phyloP scores from a whole-genome alignment of 1,284 basidiomycete genomes.

The Trichosporon sp. region DNA sequence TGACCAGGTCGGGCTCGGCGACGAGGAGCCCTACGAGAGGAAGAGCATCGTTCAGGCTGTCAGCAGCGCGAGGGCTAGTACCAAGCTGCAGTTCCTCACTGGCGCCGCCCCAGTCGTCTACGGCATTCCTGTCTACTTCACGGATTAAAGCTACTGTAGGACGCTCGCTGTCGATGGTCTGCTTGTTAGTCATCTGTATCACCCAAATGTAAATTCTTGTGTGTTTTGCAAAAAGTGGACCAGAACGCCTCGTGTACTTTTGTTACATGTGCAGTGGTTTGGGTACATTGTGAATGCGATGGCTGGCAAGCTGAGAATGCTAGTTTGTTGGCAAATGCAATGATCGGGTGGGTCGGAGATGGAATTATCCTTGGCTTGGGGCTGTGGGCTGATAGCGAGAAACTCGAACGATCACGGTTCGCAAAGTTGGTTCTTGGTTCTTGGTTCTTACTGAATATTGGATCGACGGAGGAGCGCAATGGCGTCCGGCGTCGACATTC shows the following conservation, averaged over 20 bases:
- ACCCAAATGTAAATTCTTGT: background rate
- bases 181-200: background rate
- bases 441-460: no score
- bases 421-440: no score
- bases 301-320: background rate
- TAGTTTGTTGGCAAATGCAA: background rate
- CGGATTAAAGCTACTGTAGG: no score
- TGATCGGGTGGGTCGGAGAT: background rate
- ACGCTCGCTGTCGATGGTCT: no score
- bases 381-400: background rate
- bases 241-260: background rate
- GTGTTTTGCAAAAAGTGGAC: background rate
- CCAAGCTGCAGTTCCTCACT: constrained; percentile 89
- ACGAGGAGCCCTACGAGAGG: background rate
- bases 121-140: constrained; percentile 63
- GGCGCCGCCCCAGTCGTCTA: constrained; percentile 92
- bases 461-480: background rate
- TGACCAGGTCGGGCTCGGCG: constrained; percentile 61
- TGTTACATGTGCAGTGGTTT: background rate
- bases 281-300: background rate
- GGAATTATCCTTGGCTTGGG: background rate
- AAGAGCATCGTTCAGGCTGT: constrained; percentile 65
- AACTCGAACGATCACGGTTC: background rate
- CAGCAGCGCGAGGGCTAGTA: constrained; percentile 66
- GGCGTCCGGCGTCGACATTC: background rate